These are phyloP conservation scores for Calonectria pseudoturangicola DNA, from an alignment of 2,329 filamentous ascomycete species.

Conservation along the genomic window DNA sequence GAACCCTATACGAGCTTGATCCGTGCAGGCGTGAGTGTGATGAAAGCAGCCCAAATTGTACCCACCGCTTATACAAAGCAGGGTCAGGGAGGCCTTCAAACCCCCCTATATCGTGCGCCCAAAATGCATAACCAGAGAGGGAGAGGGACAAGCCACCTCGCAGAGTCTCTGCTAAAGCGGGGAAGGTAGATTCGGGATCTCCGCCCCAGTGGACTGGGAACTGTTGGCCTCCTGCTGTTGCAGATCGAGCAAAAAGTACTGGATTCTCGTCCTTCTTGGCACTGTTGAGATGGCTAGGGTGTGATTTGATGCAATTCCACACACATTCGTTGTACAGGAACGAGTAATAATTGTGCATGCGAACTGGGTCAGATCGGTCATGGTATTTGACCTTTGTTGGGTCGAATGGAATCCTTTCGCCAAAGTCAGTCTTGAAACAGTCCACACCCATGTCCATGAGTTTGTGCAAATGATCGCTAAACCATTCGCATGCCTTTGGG, in stretches of 20 bases:
- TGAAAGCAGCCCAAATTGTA: neutral
- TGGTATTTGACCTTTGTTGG: slow-evolving; percentile 5
- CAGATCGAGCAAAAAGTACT: neutral
- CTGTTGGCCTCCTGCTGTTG: slow-evolving; percentile 14
- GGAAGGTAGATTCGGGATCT: slow-evolving; percentile 3
- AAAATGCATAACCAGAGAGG: slow-evolving; percentile 3
- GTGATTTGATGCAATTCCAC: slow-evolving; percentile 6
- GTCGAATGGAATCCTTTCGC: slow-evolving; percentile 11
- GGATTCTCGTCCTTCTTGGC: neutral
- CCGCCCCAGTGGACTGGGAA: slow-evolving; percentile 17
- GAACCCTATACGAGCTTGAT: slow-evolving; percentile 5
- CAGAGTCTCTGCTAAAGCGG: neutral
- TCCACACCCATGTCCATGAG: slow-evolving; percentile 10
- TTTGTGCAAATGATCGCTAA: neutral
- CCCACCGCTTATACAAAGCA: neutral
- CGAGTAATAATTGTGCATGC: slow-evolving; percentile 11
- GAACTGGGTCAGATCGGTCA: slow-evolving; percentile 4
- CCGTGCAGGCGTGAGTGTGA: slow-evolving; percentile 3
- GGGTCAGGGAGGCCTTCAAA: slow-evolving; percentile 14
- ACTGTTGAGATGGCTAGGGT: neutral
- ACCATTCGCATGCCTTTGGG: slow-evolving; percentile 5
- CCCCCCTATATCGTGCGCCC: slow-evolving; percentile 7
- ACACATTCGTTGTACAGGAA: slow-evolving; percentile 18
- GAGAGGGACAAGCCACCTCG: neutral
- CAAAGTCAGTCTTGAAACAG: slow-evolving; percentile 1